These are phyloP conservation scores for Theileria orientalis DNA, from an alignment of 169 alveolate species.

Conservation along the genomic window DNA sequence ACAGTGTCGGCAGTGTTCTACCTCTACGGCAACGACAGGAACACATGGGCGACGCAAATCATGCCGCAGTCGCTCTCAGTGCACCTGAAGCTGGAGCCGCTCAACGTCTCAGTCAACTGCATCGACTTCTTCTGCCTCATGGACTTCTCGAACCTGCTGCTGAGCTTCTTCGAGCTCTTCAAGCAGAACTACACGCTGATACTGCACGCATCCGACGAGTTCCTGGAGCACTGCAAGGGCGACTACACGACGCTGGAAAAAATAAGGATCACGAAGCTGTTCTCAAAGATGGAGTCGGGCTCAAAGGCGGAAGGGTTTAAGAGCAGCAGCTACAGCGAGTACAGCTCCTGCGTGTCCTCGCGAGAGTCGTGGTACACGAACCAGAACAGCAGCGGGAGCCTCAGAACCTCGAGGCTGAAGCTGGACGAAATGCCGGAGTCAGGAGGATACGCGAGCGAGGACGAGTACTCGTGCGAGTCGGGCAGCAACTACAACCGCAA, in stretches of 20 bases:
- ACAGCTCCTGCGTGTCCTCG: not conserved
- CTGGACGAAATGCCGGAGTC: not conserved
- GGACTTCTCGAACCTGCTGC: slow-evolving; percentile 11
- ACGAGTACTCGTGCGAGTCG: not conserved
- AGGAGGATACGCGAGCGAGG: not conserved
- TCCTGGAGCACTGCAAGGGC: not conserved
- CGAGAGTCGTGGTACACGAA: too few species aligned
- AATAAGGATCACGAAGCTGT: slow-evolving; percentile 4
- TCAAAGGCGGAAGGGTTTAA: not conserved
- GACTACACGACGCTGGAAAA: not conserved
- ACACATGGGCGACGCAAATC: not conserved
- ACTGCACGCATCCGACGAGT: slow-evolving; percentile 7
- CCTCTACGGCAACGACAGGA: slow-evolving; percentile 7
- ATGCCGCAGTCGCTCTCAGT: slow-evolving; percentile 53
- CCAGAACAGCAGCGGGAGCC: not conserved
- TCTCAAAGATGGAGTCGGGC: not conserved
- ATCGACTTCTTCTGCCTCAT: slow-evolving; percentile 46
- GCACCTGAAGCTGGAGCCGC: slow-evolving; percentile 30
- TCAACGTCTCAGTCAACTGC: slow-evolving; percentile 28
- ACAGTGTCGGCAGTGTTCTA: slow-evolving; percentile 17
- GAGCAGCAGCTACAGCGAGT: not conserved
- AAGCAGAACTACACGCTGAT: not conserved
- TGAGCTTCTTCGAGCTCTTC: not conserved
- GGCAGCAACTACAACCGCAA: not conserved
- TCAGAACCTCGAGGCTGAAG: not conserved